Evolutionary conservation across 306 rosid genomes (phyloP), one percentile per base, ranked within the genome.

Genomic region (Acacia melanoxylon): DNA sequence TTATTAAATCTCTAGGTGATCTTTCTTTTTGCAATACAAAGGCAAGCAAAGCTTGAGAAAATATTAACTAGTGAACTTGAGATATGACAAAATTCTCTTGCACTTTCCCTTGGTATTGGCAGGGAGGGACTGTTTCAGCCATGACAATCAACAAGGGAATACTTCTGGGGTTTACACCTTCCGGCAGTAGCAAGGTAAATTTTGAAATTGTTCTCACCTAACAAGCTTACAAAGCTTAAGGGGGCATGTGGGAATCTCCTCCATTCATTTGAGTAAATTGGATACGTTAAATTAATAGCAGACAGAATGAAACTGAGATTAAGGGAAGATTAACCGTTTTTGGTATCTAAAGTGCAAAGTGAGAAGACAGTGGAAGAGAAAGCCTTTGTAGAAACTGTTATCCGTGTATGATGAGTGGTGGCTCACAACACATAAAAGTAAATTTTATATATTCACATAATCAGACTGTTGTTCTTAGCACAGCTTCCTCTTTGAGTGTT

Each of bases 51-150:
- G 15, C 52, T 46, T 46, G 52, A 46, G 15, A 46, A 46, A 46
- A 10, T 13, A 46, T 14, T 46, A 11, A 46, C 52, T 13, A 46
- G 46, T 8, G 13, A 46, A 46, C 37, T 42, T 81, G 68, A 75
- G 58, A 68, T 80, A 73, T 74, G 59, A 68, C 61, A 25, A 51
- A 7, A 37, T 74, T 62, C 40, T 37, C 69, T 73, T 63, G 31
- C 68, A 17, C 62, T 75, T 20, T 72, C 45, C 76, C 68, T 67
- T 46, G 66, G 67, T 76, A 78, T 72, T 80, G 84, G 61, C 85
- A 95, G 98, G 98, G 99, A 46, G 99, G 99, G 65, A 88, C 78
- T 59, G 98, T 95, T 78, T 89, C 92, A 19, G 99, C 99, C 29
- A 91, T 95, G 98, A 81, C 99, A 11, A 85, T 95, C 44, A 83